Evolutionary conservation across 2,329 filamentous ascomycete species (phyloP).

Genomic region (Madurella mycetomatis): DNA sequence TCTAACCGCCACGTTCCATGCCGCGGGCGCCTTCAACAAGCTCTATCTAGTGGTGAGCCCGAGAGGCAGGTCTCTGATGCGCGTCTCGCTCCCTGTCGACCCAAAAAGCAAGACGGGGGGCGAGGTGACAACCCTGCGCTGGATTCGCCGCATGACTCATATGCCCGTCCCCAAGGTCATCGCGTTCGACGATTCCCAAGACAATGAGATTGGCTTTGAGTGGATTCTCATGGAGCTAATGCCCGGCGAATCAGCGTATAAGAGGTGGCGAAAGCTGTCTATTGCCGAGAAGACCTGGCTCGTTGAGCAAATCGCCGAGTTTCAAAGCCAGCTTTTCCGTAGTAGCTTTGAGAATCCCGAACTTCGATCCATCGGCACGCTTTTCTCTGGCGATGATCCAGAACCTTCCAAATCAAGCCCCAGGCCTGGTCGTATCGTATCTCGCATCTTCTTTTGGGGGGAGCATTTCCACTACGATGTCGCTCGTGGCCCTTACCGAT

Average conservation of each 20-base stretch:
- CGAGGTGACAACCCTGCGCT: slow-evolving; percentile 35
- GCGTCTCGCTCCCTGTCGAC: slow-evolving; percentile 26
- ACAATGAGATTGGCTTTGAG: slow-evolving; percentile 35
- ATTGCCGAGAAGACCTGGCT: slow-evolving; percentile 31
- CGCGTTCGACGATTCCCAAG: slow-evolving; percentile 28
- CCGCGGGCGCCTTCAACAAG: slow-evolving; percentile 28
- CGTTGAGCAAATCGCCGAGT: slow-evolving; percentile 30
- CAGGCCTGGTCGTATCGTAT: slow-evolving; percentile 28
- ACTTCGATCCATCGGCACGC: slow-evolving; percentile 25
- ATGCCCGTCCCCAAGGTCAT: slow-evolving; percentile 33
- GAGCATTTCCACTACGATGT: slow-evolving; percentile 30
- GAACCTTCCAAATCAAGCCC: not conserved
- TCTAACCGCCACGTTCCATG: slow-evolving; percentile 24
- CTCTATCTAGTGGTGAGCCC: slow-evolving; percentile 24
- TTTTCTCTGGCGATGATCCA: slow-evolving; percentile 9
- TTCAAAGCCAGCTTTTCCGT: slow-evolving; percentile 27
- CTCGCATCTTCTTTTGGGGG: slow-evolving; percentile 31
- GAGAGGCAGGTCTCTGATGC: slow-evolving; percentile 14
- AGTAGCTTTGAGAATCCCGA: slow-evolving; percentile 15
- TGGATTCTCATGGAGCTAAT: slow-evolving; percentile 36
- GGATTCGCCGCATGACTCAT: slow-evolving; percentile 26
- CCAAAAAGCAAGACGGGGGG: slow-evolving; percentile 22
- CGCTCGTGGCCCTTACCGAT: slow-evolving; percentile 34
- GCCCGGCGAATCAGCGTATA: slow-evolving; percentile 23
- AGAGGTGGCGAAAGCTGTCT: slow-evolving; percentile 30